These are phyloP conservation scores for Paracamarosporium sp. DNA, from an alignment of 2,329 filamentous ascomycete genomes.

Conservation along the genomic window DNA sequence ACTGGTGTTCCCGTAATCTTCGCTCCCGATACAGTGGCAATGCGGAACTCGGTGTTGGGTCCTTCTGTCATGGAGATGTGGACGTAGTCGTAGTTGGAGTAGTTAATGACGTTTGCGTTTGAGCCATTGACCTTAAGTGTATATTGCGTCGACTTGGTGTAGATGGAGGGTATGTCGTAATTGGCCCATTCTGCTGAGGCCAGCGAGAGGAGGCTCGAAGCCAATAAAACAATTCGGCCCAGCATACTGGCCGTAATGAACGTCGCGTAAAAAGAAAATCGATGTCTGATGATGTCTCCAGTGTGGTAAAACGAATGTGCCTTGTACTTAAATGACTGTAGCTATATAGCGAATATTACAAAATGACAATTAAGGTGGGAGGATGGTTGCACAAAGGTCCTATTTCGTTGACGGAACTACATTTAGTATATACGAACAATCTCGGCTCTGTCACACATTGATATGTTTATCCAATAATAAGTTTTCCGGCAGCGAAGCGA, in stretches of 20 bases:
- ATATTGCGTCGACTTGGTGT: slow-evolving; percentile 10
- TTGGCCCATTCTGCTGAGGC: slow-evolving; percentile 8
- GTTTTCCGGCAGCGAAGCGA: too few species aligned
- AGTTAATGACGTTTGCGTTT: slow-evolving; percentile 5
- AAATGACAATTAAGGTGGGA: too few species aligned
- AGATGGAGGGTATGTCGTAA: slow-evolving; percentile 8
- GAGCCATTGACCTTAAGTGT: slow-evolving; percentile 10
- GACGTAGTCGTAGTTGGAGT: slow-evolving; percentile 10
- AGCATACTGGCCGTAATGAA: background rate
- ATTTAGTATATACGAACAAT: too few species aligned
- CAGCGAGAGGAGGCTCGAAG: slow-evolving; percentile 1
- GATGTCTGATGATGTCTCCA: too few species aligned
- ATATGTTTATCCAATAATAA: too few species aligned
- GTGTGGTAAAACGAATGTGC: too few species aligned
- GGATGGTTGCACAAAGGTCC: too few species aligned
- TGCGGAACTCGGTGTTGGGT: slow-evolving; percentile 7
- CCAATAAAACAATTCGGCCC: background rate
- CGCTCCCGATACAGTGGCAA: slow-evolving; percentile 1
- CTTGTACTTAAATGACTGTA: too few species aligned
- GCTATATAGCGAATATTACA: too few species aligned
- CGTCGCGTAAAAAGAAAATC: background rate
- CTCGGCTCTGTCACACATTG: too few species aligned
- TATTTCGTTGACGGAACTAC: too few species aligned
- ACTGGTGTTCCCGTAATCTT: slow-evolving; percentile 4
- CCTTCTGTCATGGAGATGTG: slow-evolving; percentile 11